A percentile compares a stretch with the other conserved stretches of the same genome.
Evolutionary conservation across 2,329 filamentous ascomycete species (phyloP).

Genomic region (Elsinoe ampelina): DNA sequence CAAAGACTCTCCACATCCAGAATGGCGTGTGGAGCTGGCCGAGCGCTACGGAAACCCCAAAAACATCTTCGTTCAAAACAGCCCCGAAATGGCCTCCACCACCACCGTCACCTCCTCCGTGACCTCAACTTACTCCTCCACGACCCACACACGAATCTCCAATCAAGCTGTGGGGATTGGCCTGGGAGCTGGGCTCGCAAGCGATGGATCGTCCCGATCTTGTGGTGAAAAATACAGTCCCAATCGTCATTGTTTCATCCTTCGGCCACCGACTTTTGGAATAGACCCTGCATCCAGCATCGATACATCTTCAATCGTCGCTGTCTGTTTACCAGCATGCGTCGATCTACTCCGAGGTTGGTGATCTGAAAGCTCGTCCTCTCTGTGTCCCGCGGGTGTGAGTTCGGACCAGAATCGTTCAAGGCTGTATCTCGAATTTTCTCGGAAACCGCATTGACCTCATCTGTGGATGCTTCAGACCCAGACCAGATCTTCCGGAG

Average conservation of each 20-base stretch:
- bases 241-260: not conserved
- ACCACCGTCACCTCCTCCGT: too few species aligned
- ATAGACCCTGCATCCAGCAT: slow-evolving; percentile 77
- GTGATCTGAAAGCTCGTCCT: slow-evolving; percentile 52
- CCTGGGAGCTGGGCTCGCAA: too few species aligned
- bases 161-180: too few species aligned
- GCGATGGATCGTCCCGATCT: too few species aligned
- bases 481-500: slow-evolving; percentile 69
- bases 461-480: slow-evolving; percentile 21
- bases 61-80: too few species aligned
- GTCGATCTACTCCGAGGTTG: slow-evolving; percentile 73
- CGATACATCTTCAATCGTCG: slow-evolving; percentile 95
- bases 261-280: slow-evolving; percentile 49
- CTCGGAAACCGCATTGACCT: slow-evolving; percentile 19
- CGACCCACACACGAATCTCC: too few species aligned
- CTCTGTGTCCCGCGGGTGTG: slow-evolving; percentile 6
- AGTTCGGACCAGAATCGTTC: not conserved
- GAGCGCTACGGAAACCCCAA: too few species aligned
- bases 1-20: too few species aligned
- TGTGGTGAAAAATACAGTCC: too few species aligned
- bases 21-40: too few species aligned
- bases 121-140: too few species aligned
- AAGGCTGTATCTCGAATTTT: slow-evolving; percentile 16
- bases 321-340: slow-evolving; percentile 85
- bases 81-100: too few species aligned